Base-by-base conservation (phyloP, 2,329 filamentous ascomycete species). In the Harringtonia aguacate region DNA sequence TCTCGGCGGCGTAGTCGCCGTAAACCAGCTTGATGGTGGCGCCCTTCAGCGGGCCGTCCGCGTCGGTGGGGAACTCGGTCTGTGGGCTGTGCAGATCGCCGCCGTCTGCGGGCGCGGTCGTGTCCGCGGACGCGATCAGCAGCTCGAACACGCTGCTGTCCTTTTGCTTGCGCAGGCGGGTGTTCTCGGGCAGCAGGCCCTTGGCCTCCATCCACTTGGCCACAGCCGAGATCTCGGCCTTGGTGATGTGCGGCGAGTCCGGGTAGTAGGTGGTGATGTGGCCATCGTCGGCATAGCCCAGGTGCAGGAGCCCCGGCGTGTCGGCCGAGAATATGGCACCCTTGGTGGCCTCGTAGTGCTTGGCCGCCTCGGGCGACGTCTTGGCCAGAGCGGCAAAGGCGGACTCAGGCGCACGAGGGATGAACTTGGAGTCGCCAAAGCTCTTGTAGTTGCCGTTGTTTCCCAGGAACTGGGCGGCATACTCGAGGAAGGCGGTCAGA, bases 381-480 rank as follows among this genome's bases (percentile, higher is more conserved):
- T 70, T 68, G 36, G 81, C 80, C 29, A 90, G 68, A 48, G 80
- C 73, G 41, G 76, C 72, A 47, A 89, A 73, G 6, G 71, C 73
- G 46, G 75, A 73, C 52, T 79, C 73, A 8, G 72, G 68, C 55
- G 84, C 77, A 53, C 84, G 73, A 3, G 86, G 86, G 46, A 92
- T 74, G 58, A 92, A 89, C 59, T 92, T 92, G 55, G 81, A 77
- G 62, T 92, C 85, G 36, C 86, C 86, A 55, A 89, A 90, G 53
- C 83, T 84, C 67, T 90, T 90, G 67, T 90, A 92, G 62, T 92
- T 92, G 50, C 86, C 84, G 49, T 72, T 73, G 58, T 90, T 92
- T 36, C 84, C 84, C 3, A 92, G 68, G 61, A 92, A 88, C 61
- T 86, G 83, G 27, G 76, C 78, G 8, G 83, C 73, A 60, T 90